Evolutionary conservation across 2,329 filamentous ascomycete species (phyloP).

Genomic region (Aspergillus tubingensis): DNA sequence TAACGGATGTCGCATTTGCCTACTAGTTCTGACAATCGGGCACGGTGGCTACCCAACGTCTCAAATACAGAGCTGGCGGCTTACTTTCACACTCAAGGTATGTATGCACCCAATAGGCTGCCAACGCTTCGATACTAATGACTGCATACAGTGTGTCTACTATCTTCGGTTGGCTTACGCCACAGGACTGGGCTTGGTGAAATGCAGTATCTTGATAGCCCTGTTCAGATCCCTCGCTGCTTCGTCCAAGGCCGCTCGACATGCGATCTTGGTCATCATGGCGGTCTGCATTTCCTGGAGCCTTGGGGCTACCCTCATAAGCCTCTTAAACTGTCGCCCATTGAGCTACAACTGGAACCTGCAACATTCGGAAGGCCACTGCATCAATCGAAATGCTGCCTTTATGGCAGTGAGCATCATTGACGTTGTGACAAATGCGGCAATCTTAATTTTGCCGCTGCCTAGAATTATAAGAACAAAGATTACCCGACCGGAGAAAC

Average conservation of each 20-base stretch:
- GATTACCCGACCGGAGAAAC: neutral
- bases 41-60: constrained; percentile 5
- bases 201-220: constrained; percentile 2
- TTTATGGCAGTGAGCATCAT: constrained; percentile 1
- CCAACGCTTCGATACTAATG: neutral
- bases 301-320: neutral
- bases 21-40: constrained; percentile 9
- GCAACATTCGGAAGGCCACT: neutral
- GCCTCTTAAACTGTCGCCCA: constrained; percentile 5
- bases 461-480: neutral
- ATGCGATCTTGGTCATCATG: neutral
- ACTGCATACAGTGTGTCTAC: neutral
- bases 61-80: constrained; percentile 1
- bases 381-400: constrained; percentile 2
- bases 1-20: neutral
- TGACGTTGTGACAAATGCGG: constrained; percentile 3
- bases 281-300: constrained; percentile 6
- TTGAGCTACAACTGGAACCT: constrained; percentile 10
- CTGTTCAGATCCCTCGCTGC: neutral
- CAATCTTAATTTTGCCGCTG: neutral
- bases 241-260: neutral
- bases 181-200: constrained; percentile 5
- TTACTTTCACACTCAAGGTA: constrained; percentile 6
- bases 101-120: neutral
- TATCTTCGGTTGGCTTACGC: constrained; percentile 8